A percentile compares a stretch with the other conserved stretches of the same genome.
Evolutionary conservation across 176 grass and related monocot genomes (phyloP).

Genomic region (Lolium multiflorum): DNA sequence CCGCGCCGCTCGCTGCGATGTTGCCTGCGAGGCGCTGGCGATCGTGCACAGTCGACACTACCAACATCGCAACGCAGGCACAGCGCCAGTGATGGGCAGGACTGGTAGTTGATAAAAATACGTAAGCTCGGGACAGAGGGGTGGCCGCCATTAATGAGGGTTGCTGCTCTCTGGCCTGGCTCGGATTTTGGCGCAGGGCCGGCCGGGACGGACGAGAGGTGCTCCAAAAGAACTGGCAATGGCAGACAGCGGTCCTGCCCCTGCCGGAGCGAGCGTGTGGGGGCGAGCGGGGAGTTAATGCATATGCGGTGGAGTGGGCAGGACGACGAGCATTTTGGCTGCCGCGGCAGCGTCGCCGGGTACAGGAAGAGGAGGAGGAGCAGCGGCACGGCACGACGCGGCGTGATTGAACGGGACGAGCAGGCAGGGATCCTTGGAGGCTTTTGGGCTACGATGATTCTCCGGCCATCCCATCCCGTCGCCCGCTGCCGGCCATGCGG

Average conservation of each 20-base stretch:
- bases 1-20: background rate
- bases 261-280: slow-evolving; percentile 13
- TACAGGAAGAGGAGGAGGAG: too few species aligned
- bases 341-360: slow-evolving; percentile 25
- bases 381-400: slow-evolving; percentile 11
- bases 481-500: too few species aligned
- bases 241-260: background rate
- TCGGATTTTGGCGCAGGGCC: slow-evolving; percentile 50
- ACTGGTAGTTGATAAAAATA: slow-evolving; percentile 34
- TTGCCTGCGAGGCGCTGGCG: background rate
- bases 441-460: background rate
- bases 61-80: slow-evolving; percentile 25
- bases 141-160: slow-evolving; percentile 47
- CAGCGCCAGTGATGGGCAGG: slow-evolving; percentile 47
- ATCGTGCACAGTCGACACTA: slow-evolving; percentile 5
- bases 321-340: slow-evolving; percentile 24
- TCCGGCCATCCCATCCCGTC: too few species aligned
- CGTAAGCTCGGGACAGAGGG: background rate
- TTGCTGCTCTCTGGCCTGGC: slow-evolving; percentile 33
- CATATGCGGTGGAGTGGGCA: slow-evolving; percentile 14
- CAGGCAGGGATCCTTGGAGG: background rate
- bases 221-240: background rate
- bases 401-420: slow-evolving; percentile 47
- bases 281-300: slow-evolving; percentile 10
- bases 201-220: slow-evolving; percentile 3